Base-by-base conservation (phyloP, 768 basidiomycete species). In the Steccherinum ochraceum region DNA sequence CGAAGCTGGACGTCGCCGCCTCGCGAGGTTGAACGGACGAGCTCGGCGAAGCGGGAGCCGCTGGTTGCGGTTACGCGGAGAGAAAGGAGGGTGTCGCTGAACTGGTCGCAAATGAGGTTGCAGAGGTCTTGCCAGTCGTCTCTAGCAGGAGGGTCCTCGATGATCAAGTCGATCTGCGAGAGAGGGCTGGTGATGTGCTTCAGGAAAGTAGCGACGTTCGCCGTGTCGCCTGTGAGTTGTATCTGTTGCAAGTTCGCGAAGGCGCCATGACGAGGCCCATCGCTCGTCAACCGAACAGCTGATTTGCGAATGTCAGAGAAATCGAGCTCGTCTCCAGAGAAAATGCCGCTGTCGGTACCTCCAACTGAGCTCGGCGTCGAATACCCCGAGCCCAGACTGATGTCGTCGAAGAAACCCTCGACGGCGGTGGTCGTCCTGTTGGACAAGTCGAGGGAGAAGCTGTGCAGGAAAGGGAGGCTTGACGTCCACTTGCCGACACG, bases 321-420 rank as follows among this genome's bases (percentile, higher is more conserved):
- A 64, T 90, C 88, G 52, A 83, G 68, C 56, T 89, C 87, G 55
- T 88, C 86, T 46, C 76, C 79, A 48, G 86, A 87, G 70, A 86
- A 88, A 53, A 89, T 79, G 40, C 86, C 85, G 58, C 84, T 87
- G 65, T 89, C 87, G 40, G 76, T 83, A 47, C 84, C 81, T 21
- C 70, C 75, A 12, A 80, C 74, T 11, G 85, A 86, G 55, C 74
- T 80, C 4, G 87, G 88, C 12, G 86, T 85, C 24, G 78, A 78
- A 53, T 73, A 72, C n/a, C 87, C 88, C 0, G 86, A 87, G 40
- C 77, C 73, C 13, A 76, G 69, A 54, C 71, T 69, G 56, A 89
- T 69, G 48, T 86, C 80, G 61, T 83, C 81, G 63, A 90, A 90
- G 66, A 90, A 90, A 18, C 84, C 83, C 67, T 88, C 85, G n/a